Percentiles rank a stretch among this genome's conserved stretches.
Conservation (phyloP, 768 basidiomycete species). For the Auriscalpium orientale region DNA sequence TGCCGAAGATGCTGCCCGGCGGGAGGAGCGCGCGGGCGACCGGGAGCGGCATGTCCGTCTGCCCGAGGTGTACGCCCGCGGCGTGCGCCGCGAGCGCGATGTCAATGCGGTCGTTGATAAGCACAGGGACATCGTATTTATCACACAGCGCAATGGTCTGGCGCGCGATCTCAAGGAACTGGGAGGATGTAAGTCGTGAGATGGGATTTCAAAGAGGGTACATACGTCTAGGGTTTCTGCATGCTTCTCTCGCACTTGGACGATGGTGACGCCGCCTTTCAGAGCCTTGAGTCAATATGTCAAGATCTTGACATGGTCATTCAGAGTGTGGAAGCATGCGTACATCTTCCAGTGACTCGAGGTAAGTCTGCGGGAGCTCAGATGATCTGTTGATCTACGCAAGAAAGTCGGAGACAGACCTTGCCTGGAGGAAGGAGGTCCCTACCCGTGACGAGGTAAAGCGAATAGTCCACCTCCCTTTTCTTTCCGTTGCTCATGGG, state of each 20-base stretch:
- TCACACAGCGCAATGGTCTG: slow-evolving; percentile 66
- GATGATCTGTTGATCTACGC: too few species aligned
- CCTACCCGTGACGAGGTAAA: slow-evolving; percentile 87
- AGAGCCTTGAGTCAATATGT: slow-evolving; percentile 50
- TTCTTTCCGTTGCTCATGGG: not conserved
- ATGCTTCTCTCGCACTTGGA: slow-evolving; percentile 85
- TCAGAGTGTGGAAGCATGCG: not conserved
- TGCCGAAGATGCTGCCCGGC: slow-evolving; percentile 52
- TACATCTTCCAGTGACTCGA: slow-evolving; percentile 10
- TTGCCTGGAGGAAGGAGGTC: slow-evolving; percentile 69
- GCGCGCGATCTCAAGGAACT: slow-evolving; percentile 75
- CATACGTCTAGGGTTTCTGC: slow-evolving; percentile 73
- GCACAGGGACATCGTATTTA: slow-evolving; percentile 69
- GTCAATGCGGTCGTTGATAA: slow-evolving; percentile 87
- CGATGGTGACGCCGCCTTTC: slow-evolving; percentile 80
- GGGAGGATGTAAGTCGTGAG: not conserved
- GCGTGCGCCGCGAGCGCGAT: slow-evolving; percentile 73
- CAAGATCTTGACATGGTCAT: not conserved
- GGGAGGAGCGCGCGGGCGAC: too few species aligned
- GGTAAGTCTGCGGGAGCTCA: not conserved
- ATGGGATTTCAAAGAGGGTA: not conserved
- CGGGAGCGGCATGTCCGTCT: slow-evolving; percentile 72
- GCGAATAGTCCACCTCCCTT: slow-evolving; percentile 47
- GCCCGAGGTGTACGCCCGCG: slow-evolving; percentile 84
- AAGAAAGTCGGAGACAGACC: slow-evolving; percentile 28